Conservation (phyloP, 2,329 filamentous ascomycete species). For the Aspergillus clavatus region DNA sequence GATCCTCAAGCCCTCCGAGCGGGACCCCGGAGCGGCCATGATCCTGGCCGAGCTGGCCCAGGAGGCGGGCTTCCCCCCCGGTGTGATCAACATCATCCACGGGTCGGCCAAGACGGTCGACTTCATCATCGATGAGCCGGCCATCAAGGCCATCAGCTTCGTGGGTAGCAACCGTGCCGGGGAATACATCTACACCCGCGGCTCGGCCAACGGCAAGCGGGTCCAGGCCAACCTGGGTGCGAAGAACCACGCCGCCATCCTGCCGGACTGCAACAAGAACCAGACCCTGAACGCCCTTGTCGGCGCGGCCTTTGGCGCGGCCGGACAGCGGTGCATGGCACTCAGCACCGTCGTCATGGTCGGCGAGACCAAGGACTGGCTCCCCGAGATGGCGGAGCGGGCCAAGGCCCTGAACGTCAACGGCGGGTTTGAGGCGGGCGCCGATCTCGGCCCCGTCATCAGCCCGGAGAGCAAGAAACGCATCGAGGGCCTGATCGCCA, state of each 20-base stretch:
- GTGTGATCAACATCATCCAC: conserved; percentile 64
- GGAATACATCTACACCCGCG: conserved; percentile 63
- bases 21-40: conserved; percentile 62
- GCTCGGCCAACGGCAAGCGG: conserved; percentile 66
- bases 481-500: conserved; percentile 58
- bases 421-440: conserved; percentile 59
- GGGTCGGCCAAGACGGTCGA: conserved; percentile 61
- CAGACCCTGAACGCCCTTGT: conserved; percentile 62
- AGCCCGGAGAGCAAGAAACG: conserved; percentile 59
- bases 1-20: conserved; percentile 62
- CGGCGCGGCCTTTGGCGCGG: conserved; percentile 64
- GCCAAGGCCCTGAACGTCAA: conserved; percentile 58
- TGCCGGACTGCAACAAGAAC: conserved; percentile 67
- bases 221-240: conserved; percentile 66
- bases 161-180: conserved; percentile 65
- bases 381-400: conserved; percentile 58
- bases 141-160: conserved; percentile 65
- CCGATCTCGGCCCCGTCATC: conserved; percentile 62
- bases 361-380: conserved; percentile 62
- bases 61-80: conserved; percentile 61
- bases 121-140: conserved; percentile 64
- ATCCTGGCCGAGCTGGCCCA: conserved; percentile 60
- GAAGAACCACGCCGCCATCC: conserved; percentile 64
- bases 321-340: conserved; percentile 66
- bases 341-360: conserved; percentile 61